These are phyloP conservation scores for Rhinocladiella similis DNA, from an alignment of 2,329 filamentous ascomycete genomes.

Conservation along the genomic window DNA sequence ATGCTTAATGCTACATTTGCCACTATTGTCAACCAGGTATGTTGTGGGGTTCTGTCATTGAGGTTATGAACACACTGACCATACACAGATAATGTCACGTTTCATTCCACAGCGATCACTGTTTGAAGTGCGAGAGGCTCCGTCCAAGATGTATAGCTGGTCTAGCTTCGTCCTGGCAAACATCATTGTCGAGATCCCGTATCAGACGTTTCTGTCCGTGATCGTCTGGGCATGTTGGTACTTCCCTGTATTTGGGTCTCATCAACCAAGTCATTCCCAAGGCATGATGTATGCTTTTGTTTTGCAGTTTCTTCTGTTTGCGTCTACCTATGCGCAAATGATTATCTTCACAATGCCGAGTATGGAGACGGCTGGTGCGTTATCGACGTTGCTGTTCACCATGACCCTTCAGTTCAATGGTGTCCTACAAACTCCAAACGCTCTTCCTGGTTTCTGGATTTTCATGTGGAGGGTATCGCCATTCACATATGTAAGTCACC, in stretches of 20 bases:
- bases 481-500: slow-evolving; percentile 74
- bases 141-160: slow-evolving; percentile 73
- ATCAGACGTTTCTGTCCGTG: slow-evolving; percentile 60
- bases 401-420: slow-evolving; percentile 71
- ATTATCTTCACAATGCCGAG: slow-evolving; percentile 71
- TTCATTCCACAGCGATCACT: slow-evolving; percentile 68
- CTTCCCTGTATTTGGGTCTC: slow-evolving; percentile 66
- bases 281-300: slow-evolving; percentile 59
- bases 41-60: slow-evolving; percentile 5
- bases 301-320: slow-evolving; percentile 70
- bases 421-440: slow-evolving; percentile 65
- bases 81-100: slow-evolving; percentile 60
- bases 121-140: slow-evolving; percentile 67
- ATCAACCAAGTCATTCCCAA: slow-evolving; percentile 47
- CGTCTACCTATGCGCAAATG: slow-evolving; percentile 75
- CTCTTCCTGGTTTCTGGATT: slow-evolving; percentile 67
- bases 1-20: slow-evolving; percentile 63
- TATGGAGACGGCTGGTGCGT: slow-evolving; percentile 69
- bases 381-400: slow-evolving; percentile 73
- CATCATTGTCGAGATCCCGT: slow-evolving; percentile 68
- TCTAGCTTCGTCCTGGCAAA: slow-evolving; percentile 70
- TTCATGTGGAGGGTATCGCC: slow-evolving; percentile 83
- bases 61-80: slow-evolving; percentile 7
- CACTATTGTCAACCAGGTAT: slow-evolving; percentile 53
- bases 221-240: slow-evolving; percentile 75